Evolutionary conservation across 1,139 yeast species (phyloP).

Genomic region (Suhomyces bolitotheri): DNA sequence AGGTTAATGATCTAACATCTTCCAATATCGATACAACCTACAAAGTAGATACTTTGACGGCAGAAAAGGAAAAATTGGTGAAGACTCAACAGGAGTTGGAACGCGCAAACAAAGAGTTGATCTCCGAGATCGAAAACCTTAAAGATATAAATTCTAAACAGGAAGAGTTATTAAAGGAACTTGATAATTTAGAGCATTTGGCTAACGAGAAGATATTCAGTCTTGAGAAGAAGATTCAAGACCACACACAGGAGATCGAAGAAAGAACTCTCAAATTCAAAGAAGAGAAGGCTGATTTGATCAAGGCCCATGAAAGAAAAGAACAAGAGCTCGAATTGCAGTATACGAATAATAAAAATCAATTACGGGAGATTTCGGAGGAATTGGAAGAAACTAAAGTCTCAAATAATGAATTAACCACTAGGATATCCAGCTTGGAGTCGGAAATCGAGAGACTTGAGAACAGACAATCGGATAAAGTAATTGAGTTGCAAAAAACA

Average conservation of each 20-base stretch:
- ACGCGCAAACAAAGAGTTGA: constrained; percentile 17
- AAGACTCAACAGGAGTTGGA: constrained; percentile 15
- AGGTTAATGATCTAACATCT: constrained; percentile 15
- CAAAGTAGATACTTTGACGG: constrained; percentile 17
- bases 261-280: constrained; percentile 14
- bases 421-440: constrained; percentile 16
- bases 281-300: constrained; percentile 18
- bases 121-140: constrained; percentile 15
- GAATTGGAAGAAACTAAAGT: constrained; percentile 12
- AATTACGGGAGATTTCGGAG: constrained; percentile 4
- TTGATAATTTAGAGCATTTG: constrained; percentile 24
- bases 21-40: constrained; percentile 16
- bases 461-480: constrained; percentile 3
- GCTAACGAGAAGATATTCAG: constrained; percentile 24
- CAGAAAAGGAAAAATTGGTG: constrained; percentile 20
- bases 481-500: constrained; percentile 11
- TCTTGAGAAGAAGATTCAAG: constrained; percentile 20
- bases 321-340: constrained; percentile 7
- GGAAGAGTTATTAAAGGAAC: constrained; percentile 24
- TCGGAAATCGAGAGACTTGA: constrained; percentile 10
- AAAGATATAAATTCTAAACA: constrained; percentile 22
- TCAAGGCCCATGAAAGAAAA: constrained; percentile 11
- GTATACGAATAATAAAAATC: constrained; percentile 4
- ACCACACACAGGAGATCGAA: constrained; percentile 10
- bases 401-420: constrained; percentile 12